Base-by-base conservation (phyloP, 2,329 filamentous ascomycete species). In the Cephalotrichum gorgonifer region DNA sequence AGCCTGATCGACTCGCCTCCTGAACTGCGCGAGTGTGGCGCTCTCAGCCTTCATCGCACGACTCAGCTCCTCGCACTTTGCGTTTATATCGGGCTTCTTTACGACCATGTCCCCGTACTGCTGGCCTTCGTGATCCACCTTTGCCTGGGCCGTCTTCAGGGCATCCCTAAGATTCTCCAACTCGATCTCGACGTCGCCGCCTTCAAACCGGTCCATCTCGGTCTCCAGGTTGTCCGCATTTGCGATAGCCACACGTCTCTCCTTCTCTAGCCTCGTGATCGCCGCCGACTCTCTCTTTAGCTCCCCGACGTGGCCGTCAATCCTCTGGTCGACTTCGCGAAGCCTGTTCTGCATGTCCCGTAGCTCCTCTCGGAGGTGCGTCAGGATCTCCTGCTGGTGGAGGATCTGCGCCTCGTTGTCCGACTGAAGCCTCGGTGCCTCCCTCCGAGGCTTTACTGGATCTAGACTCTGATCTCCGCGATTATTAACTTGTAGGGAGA, bases 391-490 rank as follows among this genome's bases (percentile, higher is more conserved):
- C 50, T 67, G 67, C 42, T 75, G 71, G 14, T 75, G 64, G 6
- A 62, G 60, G 38, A 90, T 75, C 58, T 88, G 85, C 17, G 76
- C 77, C 50, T 79, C 83, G 25, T 79, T 72, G 59, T 95, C 86
- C 1, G 86, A 83, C 59, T 84, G 85, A 81, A 95, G 94, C n/a
- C 89, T 80, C 23, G 85, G 72, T 9, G 66, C 67, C 35, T 76
- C 71, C 1, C 59, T 63, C 54, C 70, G 79, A 15, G 75, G 72
- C 7, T 70, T 62, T 5, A 68, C 54, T 6, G 69, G 67, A 11
- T 62, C 73, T 52, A 51, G 74, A 62, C 62, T 63, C 39, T 64
- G 68, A 14, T 67, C 65, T 8, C 59, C 64, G 15, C 68, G 66
- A 47, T 62, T 67, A 11, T 68, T 68, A 12, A 86, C 74, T 58